Evolutionary conservation across 768 basidiomycete species (phyloP), one percentile per base, ranked within the genome.

Genomic region (Lentinula sp.): DNA sequence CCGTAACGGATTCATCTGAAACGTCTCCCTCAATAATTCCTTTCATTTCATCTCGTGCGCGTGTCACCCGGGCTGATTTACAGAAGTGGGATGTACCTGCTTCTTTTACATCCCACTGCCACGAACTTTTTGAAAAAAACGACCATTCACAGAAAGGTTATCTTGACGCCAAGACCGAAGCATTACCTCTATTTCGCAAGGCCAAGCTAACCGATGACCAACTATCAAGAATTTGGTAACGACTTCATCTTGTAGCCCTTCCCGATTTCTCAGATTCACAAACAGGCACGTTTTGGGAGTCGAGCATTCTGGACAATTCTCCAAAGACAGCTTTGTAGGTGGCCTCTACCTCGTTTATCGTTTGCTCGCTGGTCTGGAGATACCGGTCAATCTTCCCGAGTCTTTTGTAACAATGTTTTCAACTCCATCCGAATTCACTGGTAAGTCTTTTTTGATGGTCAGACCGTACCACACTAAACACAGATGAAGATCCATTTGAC

Each of bases 321-420:
- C 58, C 35, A 37, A n/a, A 32, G 55, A 62, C 18, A 62, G 50
- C 13, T 65, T 65, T 53, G 59, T 57, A 15, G 43, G 57, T 39
- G 59, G 46, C 18, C 53, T 63, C 8, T 62, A 60, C 55, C 59
- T 65, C 15, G 58, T 63, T 13, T 63, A 60, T 43, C 57, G 55
- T 28, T 28, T 13, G 13, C 59, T 65, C 15, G 52, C 62, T 31
- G 59, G 64, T 9, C 21, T 65, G 16, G 54, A 50, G 3, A 45
- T 65, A 31, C 61, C 64, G 6, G 58, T 23, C 7, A 42, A 45
- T 18, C 43, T 60, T 28, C 61, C 61, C 5, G n/a, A 43, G 46
- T 57, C 61, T 35, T 62, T 57, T 40, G 15, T 37, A 6, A 52
- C 49, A 15, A 21, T 32, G 8, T 60, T 42, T 32, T 23, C 21